A percentile compares a stretch with the other conserved stretches of the same genome.
phyloP scores from a whole-genome alignment of 805 yeast genomes.

The Starmerella powellii region DNA sequence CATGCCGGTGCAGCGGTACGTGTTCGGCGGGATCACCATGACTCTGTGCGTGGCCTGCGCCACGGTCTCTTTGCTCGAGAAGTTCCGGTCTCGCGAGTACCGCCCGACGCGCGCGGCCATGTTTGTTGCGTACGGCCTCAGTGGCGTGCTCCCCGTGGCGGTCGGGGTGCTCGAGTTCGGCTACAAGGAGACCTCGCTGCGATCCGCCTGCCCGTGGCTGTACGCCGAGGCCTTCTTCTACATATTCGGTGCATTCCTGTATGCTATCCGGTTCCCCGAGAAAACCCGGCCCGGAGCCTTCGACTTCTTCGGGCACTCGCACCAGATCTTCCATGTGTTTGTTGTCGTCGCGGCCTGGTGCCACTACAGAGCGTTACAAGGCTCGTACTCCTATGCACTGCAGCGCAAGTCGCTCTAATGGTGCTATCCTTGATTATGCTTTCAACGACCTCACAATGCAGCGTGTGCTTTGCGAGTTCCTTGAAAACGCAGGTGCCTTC shows the following conservation, averaged over 20 bases:
- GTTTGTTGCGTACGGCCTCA: constrained; percentile 70
- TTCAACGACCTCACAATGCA: no score
- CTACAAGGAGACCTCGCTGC: constrained; percentile 33
- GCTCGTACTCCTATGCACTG: neutral
- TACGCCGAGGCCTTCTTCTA: constrained; percentile 61
- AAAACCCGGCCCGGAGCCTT: constrained; percentile 47
- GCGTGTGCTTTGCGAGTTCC: no score
- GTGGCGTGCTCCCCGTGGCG: constrained; percentile 59
- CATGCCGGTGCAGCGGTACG: constrained; percentile 25
- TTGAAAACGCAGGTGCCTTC: no score
- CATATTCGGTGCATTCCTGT: constrained; percentile 65
- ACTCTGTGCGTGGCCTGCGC: constrained; percentile 52
- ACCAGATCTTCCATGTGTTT: constrained; percentile 68
- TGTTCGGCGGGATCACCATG: constrained; percentile 36
- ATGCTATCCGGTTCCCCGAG: constrained; percentile 74
- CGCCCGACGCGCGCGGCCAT: constrained; percentile 64
- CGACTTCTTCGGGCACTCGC: constrained; percentile 69
- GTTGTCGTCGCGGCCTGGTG: constrained; percentile 67
- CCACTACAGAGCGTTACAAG: constrained; percentile 36
- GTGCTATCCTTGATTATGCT: neutral
- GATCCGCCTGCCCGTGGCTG: constrained; percentile 53
- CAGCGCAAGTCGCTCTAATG: neutral
- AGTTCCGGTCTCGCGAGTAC: constrained; percentile 59
- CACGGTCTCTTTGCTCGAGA: constrained; percentile 48
- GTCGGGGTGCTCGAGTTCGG: constrained; percentile 45